These are phyloP conservation scores for Solanum sejunctum DNA, from an alignment of 257 asterid species.

Conservation along the genomic window DNA sequence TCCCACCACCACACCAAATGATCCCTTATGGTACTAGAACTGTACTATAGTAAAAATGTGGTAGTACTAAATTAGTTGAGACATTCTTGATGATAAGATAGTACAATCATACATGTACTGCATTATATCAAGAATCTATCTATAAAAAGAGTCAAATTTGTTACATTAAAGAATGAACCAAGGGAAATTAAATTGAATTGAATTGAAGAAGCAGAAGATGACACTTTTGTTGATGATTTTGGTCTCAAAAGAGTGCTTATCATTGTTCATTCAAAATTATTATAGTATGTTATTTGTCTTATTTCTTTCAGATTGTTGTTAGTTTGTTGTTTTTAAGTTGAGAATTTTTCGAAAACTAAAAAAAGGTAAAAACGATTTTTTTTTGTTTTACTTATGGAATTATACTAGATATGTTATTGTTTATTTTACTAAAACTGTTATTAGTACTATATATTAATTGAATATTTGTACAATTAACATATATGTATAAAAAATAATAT, in stretches of 20 bases:
- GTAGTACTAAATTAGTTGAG: not conserved
- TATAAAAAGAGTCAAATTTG: not conserved
- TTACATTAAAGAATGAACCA: not conserved
- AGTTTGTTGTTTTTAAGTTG: not conserved
- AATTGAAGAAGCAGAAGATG: slow-evolving; percentile 2
- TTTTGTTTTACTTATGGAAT: too few relatives aligned
- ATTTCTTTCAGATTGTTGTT: too few relatives aligned
- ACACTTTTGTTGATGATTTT: not conserved
- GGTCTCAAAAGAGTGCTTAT: not conserved
- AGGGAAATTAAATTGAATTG: not conserved
- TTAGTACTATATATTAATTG: not conserved
- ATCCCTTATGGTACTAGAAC: not conserved
- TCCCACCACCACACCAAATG: too few relatives aligned
- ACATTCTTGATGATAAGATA: not conserved
- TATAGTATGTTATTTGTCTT: not conserved
- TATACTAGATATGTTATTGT: too few relatives aligned
- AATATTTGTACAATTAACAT: not conserved
- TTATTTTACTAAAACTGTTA: not conserved
- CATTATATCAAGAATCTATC: not conserved
- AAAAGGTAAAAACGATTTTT: not conserved
- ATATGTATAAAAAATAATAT: too few relatives aligned
- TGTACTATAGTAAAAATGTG: not conserved
- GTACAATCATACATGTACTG: not conserved
- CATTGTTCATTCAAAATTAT: not conserved
- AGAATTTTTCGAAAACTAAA: not conserved